Evolutionary conservation across 805 yeast species (phyloP).

Genomic region (Candida parachauliodes): DNA sequence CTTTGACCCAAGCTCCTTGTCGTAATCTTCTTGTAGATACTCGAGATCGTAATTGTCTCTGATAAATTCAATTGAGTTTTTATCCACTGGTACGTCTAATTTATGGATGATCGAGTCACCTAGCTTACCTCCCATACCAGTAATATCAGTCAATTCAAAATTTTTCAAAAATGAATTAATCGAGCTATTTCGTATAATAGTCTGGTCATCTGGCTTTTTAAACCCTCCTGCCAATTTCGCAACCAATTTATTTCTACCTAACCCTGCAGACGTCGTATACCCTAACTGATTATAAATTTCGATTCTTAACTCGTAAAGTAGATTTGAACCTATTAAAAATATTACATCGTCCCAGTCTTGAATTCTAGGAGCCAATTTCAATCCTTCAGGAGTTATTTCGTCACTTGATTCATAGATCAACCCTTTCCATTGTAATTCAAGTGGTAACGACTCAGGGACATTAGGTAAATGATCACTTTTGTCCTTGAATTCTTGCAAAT

Average conservation of each 20-base stretch:
- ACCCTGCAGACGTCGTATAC: slow-evolving; percentile 88
- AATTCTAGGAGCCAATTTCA: slow-evolving; percentile 2
- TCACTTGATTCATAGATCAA: slow-evolving; percentile 17
- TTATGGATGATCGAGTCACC: slow-evolving; percentile 59
- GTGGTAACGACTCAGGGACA: slow-evolving; percentile 37
- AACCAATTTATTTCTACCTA: slow-evolving; percentile 69
- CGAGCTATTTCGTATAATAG: slow-evolving; percentile 54
- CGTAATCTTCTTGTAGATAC: slow-evolving; percentile 24
- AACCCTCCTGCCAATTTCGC: slow-evolving; percentile 87
- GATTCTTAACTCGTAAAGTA: slow-evolving; percentile 52
- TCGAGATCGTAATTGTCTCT: slow-evolving; percentile 44
- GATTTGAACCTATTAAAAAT: slow-evolving; percentile 60
- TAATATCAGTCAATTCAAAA: slow-evolving; percentile 68
- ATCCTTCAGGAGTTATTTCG: slow-evolving; percentile 8
- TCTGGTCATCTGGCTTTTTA: slow-evolving; percentile 83
- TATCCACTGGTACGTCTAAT: slow-evolving; percentile 48
- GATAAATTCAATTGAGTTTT: slow-evolving; percentile 45
- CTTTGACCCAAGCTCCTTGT: slow-evolving; percentile 49
- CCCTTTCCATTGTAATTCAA: slow-evolving; percentile 28
- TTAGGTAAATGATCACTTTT: slow-evolving; percentile 35
- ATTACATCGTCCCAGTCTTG: slow-evolving; percentile 77
- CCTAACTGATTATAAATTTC: slow-evolving; percentile 53
- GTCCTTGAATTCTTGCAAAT: slow-evolving; percentile 18
- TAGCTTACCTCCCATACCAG: slow-evolving; percentile 88
- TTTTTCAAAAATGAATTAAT: slow-evolving; percentile 52